A percentile compares a stretch with the other conserved stretches of the same genome.
Conservation (phyloP, 1,284 basidiomycete genomes). For the Gymnopus androsaceus region DNA sequence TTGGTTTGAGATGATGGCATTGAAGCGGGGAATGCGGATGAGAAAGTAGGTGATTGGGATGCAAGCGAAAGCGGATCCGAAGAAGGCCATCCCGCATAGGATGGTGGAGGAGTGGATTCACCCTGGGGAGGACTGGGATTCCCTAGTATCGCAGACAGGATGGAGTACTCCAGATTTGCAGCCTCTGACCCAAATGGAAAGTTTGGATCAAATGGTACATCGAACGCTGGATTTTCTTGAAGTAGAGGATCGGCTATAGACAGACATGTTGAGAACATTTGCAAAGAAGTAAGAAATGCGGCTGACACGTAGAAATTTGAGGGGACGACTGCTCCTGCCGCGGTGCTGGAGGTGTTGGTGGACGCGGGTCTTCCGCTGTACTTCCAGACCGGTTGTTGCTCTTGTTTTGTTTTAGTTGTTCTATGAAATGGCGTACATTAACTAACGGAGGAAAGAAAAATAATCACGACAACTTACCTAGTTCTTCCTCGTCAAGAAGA, state of each 20-base stretch:
- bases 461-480: slow-evolving; percentile 56
- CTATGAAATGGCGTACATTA: slow-evolving; percentile 50
- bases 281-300: neutral
- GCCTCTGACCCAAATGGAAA: slow-evolving; percentile 83
- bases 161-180: slow-evolving; percentile 90
- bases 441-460: slow-evolving; percentile 22
- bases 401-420: slow-evolving; percentile 61
- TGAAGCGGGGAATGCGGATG: slow-evolving; percentile 39
- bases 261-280: slow-evolving; percentile 16
- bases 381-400: slow-evolving; percentile 27
- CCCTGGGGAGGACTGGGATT: slow-evolving; percentile 70
- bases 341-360: slow-evolving; percentile 4
- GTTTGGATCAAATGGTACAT: slow-evolving; percentile 60
- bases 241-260: slow-evolving; percentile 49
- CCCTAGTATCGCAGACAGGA: slow-evolving; percentile 87
- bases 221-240: slow-evolving; percentile 62
- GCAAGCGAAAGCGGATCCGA: slow-evolving; percentile 43
- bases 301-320: slow-evolving; percentile 29
- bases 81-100: slow-evolving; percentile 46
- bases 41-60: slow-evolving; percentile 32
- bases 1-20: slow-evolving; percentile 32
- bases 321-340: slow-evolving; percentile 7
- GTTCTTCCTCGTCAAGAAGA: slow-evolving; percentile 88
- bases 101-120: slow-evolving; percentile 41
- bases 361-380: slow-evolving; percentile 17